A percentile compares a stretch with the other conserved stretches of the same genome.
phyloP scores from a whole-genome alignment of 345 rosid species.

The Populus tremula region DNA sequence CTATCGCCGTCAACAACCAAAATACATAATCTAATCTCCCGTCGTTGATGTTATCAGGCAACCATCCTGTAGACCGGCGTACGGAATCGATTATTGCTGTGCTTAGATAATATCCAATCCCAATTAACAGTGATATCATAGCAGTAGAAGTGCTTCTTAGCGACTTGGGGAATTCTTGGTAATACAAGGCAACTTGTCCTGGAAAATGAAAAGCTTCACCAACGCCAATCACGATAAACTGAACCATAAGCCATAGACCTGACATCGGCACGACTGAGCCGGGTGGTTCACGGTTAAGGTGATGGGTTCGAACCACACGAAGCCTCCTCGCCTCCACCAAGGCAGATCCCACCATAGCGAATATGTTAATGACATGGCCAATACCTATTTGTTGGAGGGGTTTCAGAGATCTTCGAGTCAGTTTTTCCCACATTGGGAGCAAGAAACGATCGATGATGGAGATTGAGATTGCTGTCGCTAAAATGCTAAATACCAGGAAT shows the following conservation, averaged over 20 bases:
- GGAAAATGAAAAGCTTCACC: slow-evolving; percentile 54
- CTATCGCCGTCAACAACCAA: slow-evolving; percentile 37
- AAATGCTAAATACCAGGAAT: slow-evolving; percentile 29
- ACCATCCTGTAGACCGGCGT: slow-evolving; percentile 40
- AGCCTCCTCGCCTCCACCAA: slow-evolving; percentile 8
- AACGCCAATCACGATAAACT: not conserved
- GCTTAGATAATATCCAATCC: slow-evolving; percentile 38
- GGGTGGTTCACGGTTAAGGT: not conserved
- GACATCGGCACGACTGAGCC: not conserved
- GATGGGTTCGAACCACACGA: not conserved
- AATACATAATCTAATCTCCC: slow-evolving; percentile 50
- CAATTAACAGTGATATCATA: slow-evolving; percentile 38
- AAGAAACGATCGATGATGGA: slow-evolving; percentile 34
- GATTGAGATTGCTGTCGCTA: slow-evolving; percentile 11
- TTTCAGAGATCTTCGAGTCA: not conserved
- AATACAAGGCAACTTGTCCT: slow-evolving; percentile 36
- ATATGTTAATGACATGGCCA: slow-evolving; percentile 7
- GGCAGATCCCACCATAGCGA: not conserved
- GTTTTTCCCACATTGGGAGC: slow-evolving; percentile 27
- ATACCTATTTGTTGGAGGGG: slow-evolving; percentile 10
- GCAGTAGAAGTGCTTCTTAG: slow-evolving; percentile 45
- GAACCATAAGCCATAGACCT: slow-evolving; percentile 8
- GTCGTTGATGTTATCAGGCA: slow-evolving; percentile 43
- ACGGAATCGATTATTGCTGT: slow-evolving; percentile 37
- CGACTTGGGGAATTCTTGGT: slow-evolving; percentile 45